Evolutionary conservation across 2,329 filamentous ascomycete genomes (phyloP).

Genomic region (Claviceps citrina): DNA sequence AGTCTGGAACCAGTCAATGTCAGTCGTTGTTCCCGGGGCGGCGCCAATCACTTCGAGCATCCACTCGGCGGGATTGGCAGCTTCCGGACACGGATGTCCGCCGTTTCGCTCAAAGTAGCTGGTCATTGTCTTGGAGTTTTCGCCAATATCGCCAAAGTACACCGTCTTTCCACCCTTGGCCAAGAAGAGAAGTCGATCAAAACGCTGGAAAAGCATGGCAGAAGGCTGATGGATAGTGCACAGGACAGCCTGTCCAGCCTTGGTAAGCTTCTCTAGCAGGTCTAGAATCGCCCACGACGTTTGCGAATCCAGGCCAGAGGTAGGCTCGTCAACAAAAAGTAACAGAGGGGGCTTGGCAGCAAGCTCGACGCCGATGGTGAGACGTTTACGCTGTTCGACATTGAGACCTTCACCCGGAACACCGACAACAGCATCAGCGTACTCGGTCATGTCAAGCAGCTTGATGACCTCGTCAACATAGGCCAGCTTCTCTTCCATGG

Average conservation of each 20-base stretch:
- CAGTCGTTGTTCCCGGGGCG: slow-evolving; percentile 45
- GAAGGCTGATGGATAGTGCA: slow-evolving; percentile 97
- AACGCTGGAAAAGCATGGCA: slow-evolving; percentile 84
- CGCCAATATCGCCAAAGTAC: slow-evolving; percentile 67
- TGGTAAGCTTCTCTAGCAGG: slow-evolving; percentile 75
- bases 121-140: slow-evolving; percentile 51
- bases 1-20: slow-evolving; percentile 49
- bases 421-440: slow-evolving; percentile 81
- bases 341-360: slow-evolving; percentile 81
- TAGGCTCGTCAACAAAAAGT: slow-evolving; percentile 88
- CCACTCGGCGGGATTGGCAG: slow-evolving; percentile 71
- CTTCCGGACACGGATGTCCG: slow-evolving; percentile 44
- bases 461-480: slow-evolving; percentile 88
- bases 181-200: slow-evolving; percentile 66
- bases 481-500: slow-evolving; percentile 60
- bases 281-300: slow-evolving; percentile 87
- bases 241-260: slow-evolving; percentile 82
- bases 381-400: slow-evolving; percentile 54
- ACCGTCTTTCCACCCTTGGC: slow-evolving; percentile 62
- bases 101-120: slow-evolving; percentile 65
- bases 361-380: slow-evolving; percentile 92
- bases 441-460: slow-evolving; percentile 77
- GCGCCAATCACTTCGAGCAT: slow-evolving; percentile 52
- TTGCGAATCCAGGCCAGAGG: slow-evolving; percentile 82
- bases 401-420: slow-evolving; percentile 77